Conservation (phyloP, 192 early-diverging fungal species). For the Funneliformis geosporum region DNA sequence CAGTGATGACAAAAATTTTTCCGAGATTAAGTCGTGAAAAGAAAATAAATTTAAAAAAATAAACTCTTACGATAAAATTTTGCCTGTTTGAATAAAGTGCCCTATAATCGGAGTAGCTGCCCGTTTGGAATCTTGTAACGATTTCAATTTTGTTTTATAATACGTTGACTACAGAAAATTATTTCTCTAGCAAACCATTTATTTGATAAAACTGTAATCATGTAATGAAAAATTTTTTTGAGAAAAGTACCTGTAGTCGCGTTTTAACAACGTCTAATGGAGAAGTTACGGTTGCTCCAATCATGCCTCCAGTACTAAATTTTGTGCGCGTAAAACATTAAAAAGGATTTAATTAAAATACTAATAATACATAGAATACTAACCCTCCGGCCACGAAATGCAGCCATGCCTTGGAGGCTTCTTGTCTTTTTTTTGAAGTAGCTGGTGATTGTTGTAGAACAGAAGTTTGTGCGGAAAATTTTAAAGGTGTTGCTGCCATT, state of each 20-base stretch:
- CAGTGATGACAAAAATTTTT: neutral
- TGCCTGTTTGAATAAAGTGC: slow-evolving; percentile 54
- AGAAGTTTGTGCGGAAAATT: neutral
- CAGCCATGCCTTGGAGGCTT: slow-evolving; percentile 36
- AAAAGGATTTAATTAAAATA: neutral
- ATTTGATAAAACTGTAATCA: neutral
- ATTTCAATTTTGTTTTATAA: slow-evolving; percentile 32
- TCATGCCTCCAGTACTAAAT: slow-evolving; percentile 68
- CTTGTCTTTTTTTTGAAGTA: neutral
- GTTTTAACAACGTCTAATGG: slow-evolving; percentile 96
- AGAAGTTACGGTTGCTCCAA: slow-evolving; percentile 85
- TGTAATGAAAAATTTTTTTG: neutral
- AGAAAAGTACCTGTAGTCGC: slow-evolving; percentile 72
- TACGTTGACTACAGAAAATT: slow-evolving; percentile 39
- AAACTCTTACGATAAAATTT: slow-evolving; percentile 24
- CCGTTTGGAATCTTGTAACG: neutral
- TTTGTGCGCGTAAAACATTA: neutral
- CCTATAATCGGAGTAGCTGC: slow-evolving; percentile 38
- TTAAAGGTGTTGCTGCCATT: neutral
- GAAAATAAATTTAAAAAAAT: neutral
- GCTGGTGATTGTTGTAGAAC: neutral
- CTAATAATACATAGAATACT: slow-evolving; percentile 1
- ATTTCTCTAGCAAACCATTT: neutral
- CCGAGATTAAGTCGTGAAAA: neutral
- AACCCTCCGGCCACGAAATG: slow-evolving; percentile 75